Evolutionary conservation across 176 grass and related monocot genomes (phyloP).

Genomic region (Carex myosuroides): DNA sequence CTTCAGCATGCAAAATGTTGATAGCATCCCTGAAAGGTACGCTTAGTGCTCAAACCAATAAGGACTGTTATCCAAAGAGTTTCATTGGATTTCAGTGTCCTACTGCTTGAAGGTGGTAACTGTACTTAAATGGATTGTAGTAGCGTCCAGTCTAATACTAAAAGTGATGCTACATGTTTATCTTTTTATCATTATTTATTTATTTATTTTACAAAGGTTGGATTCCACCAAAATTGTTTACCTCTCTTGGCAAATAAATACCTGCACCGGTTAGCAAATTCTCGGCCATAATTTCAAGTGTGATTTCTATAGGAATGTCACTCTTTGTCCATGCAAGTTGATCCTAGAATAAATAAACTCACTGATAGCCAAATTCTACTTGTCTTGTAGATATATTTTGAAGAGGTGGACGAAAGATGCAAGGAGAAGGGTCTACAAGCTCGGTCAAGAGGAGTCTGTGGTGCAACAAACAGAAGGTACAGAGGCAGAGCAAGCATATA

Average conservation of each 20-base stretch:
- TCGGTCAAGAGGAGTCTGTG: conserved; percentile 54
- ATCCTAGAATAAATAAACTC: background rate
- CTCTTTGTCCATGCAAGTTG: background rate
- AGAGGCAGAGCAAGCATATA: conserved; percentile 67
- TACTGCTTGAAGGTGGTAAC: background rate
- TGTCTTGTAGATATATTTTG: conserved; percentile 41
- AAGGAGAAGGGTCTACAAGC: conserved; percentile 52
- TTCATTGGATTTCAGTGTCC: background rate
- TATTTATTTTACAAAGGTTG: no score
- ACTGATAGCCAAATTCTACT: background rate
- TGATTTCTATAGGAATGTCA: no score
- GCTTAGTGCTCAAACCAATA: background rate
- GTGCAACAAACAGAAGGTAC: conserved; percentile 43
- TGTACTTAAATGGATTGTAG: background rate
- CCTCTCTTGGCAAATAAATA: background rate
- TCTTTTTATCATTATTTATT: no score
- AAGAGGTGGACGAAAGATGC: conserved; percentile 87
- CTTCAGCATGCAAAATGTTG: conserved; percentile 72
- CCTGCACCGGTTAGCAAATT: background rate
- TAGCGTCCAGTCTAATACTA: background rate
- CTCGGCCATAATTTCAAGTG: no score
- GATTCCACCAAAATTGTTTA: background rate
- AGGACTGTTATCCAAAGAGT: background rate
- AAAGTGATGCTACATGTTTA: background rate
- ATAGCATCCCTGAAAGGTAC: conserved; percentile 57